Evolutionary conservation across 768 basidiomycete genomes (phyloP).

Genomic region (Leccinum longicurvipes): DNA sequence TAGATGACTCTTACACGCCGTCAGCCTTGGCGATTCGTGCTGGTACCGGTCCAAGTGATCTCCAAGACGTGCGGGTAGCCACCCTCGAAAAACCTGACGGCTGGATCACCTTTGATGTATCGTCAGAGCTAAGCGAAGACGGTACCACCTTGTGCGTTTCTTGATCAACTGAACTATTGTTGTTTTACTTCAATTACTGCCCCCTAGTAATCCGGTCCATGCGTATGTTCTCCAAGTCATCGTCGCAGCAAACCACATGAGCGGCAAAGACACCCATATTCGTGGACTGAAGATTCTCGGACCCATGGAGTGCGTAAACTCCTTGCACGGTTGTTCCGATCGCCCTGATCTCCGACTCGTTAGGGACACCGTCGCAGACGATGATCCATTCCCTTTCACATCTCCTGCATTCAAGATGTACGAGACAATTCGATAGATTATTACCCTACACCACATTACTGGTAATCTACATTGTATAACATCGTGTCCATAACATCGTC

Average conservation of each 20-base stretch:
- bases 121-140: constrained; percentile 74
- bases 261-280: constrained; percentile 98
- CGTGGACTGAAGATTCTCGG: constrained; percentile 87
- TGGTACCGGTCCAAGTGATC: constrained; percentile 85
- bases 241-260: constrained; percentile 92
- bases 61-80: constrained; percentile 86
- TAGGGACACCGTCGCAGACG: constrained; percentile 48
- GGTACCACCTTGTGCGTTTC: constrained; percentile 70
- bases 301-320: constrained; percentile 62
- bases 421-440: constrained; percentile 63
- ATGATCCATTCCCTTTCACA: constrained; percentile 72
- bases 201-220: constrained; percentile 72
- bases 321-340: background rate
- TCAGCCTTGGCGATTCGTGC: constrained; percentile 87
- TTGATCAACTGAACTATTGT: background rate
- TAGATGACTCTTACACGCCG: constrained; percentile 97
- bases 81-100: constrained; percentile 90
- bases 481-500: constrained; percentile 10
- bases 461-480: constrained; percentile 27
- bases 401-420: constrained; percentile 70
- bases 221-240: constrained; percentile 91
- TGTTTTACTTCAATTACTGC: background rate
- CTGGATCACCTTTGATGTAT: constrained; percentile 87
- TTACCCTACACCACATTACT: constrained; percentile 21
- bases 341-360: constrained; percentile 1